phyloP scores from a whole-genome alignment of 2,329 filamentous ascomycete species.

The Mycosphaerella sp. region DNA sequence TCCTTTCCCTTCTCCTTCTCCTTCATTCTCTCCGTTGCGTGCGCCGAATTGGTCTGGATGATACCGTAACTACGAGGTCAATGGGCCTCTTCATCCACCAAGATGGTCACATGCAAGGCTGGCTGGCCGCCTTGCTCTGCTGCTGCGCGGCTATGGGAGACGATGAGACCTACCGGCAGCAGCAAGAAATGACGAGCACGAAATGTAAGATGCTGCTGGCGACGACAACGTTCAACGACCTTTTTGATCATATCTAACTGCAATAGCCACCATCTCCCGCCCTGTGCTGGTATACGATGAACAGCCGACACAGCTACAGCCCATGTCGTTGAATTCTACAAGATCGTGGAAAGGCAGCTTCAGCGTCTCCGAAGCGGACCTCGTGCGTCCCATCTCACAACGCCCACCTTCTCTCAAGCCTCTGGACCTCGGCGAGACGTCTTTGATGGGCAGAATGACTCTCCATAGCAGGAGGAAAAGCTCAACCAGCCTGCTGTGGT shows the following conservation, averaged over 20 bases:
- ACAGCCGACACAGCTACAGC: slow-evolving; percentile 21
- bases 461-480: slow-evolving; percentile 16
- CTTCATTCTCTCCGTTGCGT: slow-evolving; percentile 3
- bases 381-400: slow-evolving; percentile 19
- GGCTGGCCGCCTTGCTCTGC: slow-evolving; percentile 33
- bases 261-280: not conserved
- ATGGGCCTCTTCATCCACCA: slow-evolving; percentile 31
- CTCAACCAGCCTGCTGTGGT: slow-evolving; percentile 16
- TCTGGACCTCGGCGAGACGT: slow-evolving; percentile 21
- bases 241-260: too few species aligned
- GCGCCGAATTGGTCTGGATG: slow-evolving; percentile 16
- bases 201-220: slow-evolving; percentile 2
- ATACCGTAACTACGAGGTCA: slow-evolving; percentile 20
- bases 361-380: slow-evolving; percentile 18
- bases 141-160: slow-evolving; percentile 30
- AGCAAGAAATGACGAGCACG: slow-evolving; percentile 12
- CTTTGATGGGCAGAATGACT: slow-evolving; percentile 18
- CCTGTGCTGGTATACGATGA: slow-evolving; percentile 17
- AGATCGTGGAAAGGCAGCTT: slow-evolving; percentile 7
- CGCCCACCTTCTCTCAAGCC: slow-evolving; percentile 23
- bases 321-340: slow-evolving; percentile 13
- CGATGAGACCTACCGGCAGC: slow-evolving; percentile 22
- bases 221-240: too few species aligned
- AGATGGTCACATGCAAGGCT: slow-evolving; percentile 29
- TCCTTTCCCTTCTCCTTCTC: not conserved